phyloP scores from a whole-genome alignment of 108 stramenopile species.

The Mayamaea pseudoterrestris region DNA sequence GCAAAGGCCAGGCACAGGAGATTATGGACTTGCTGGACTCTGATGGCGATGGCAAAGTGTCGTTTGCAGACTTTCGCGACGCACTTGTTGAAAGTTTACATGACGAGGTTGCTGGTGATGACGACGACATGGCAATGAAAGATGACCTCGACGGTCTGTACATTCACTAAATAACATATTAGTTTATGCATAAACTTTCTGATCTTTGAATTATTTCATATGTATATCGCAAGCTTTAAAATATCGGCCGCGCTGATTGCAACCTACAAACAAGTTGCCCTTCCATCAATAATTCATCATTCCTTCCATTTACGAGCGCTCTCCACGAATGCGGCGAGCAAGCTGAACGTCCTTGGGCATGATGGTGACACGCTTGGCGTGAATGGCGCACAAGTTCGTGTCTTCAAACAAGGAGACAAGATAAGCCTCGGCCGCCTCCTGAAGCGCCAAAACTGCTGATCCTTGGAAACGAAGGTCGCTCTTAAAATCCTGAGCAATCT shows the following conservation, averaged over 20 bases:
- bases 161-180: no score
- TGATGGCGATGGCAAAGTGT: slow-evolving; percentile 75
- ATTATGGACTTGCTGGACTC: slow-evolving; percentile 68
- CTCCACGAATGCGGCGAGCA: slow-evolving; percentile 74
- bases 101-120: slow-evolving; percentile 3
- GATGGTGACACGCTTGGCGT: slow-evolving; percentile 95
- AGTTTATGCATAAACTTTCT: no score
- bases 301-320: slow-evolving; percentile 65
- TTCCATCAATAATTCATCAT: no score
- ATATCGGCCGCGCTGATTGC: no score
- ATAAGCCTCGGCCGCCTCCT: slow-evolving; percentile 87
- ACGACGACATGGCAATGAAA: no score
- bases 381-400: slow-evolving; percentile 92
- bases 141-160: no score
- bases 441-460: slow-evolving; percentile 85
- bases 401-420: slow-evolving; percentile 91
- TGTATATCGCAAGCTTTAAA: no score
- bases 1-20: slow-evolving; percentile 66
- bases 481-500: slow-evolving; percentile 75
- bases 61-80: slow-evolving; percentile 57
- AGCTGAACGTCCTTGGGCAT: slow-evolving; percentile 94
- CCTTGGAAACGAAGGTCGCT: slow-evolving; percentile 80
- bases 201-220: no score
- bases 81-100: slow-evolving; percentile 28
- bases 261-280: no score